Conservation (phyloP, 2,329 filamentous ascomycete genomes). For the Shiraia bambusicola region DNA sequence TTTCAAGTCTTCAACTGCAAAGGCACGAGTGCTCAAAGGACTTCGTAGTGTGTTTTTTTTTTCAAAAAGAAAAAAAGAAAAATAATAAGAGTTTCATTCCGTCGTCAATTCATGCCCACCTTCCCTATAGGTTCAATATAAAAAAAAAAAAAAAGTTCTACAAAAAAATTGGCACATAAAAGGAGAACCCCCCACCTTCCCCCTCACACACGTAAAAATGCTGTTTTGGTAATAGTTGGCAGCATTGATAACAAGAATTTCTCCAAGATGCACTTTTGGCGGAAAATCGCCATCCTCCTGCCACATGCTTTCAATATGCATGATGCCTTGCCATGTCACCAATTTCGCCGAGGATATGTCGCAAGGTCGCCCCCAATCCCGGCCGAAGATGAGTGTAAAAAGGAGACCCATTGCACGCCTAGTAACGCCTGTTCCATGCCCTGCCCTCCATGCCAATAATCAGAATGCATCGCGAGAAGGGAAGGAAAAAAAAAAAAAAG, state of each 20-base stretch:
- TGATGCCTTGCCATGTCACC: not conserved
- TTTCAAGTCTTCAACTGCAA: too few relatives aligned
- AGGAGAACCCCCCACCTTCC: too few relatives aligned
- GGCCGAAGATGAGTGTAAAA: not conserved
- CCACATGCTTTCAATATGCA: too few relatives aligned
- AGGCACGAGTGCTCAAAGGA: too few relatives aligned
- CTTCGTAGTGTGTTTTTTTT: too few relatives aligned
- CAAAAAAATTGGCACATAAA: not conserved
- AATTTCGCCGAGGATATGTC: not conserved
- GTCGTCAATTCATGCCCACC: slow-evolving; percentile 8
- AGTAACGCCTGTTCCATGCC: slow-evolving; percentile 6
- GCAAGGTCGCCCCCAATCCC: not conserved
- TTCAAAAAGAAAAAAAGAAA: too few relatives aligned
- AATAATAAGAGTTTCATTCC: slow-evolving; percentile 6
- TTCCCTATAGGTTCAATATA: slow-evolving; percentile 1
- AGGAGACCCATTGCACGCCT: not conserved
- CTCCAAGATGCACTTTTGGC: too few relatives aligned
- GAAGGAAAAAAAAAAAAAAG: too few relatives aligned
- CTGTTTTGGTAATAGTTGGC: too few relatives aligned
- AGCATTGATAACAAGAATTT: too few relatives aligned
- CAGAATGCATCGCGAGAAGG: too few relatives aligned
- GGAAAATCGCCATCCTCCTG: too few relatives aligned
- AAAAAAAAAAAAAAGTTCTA: not conserved
- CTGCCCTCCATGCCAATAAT: slow-evolving; percentile 1
- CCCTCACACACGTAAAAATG: not conserved